Conservation (phyloP, 768 basidiomycete species). For the Psilocybe tampanensis region DNA sequence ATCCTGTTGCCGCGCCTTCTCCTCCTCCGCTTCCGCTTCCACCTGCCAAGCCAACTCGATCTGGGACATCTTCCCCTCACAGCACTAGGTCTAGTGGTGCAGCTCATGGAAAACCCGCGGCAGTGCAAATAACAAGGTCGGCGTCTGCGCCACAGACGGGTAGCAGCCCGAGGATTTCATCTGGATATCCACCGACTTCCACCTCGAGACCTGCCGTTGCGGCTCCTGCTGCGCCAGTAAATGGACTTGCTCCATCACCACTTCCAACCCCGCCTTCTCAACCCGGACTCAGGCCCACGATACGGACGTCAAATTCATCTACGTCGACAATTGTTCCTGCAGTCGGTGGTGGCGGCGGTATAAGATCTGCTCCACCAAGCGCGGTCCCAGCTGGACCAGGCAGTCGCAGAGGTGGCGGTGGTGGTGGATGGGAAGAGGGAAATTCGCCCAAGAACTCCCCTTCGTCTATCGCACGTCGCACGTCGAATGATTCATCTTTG, state of each 20-base stretch:
- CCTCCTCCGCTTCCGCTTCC: neutral
- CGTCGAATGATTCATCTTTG: constrained; percentile 53
- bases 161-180: constrained; percentile 8
- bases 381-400: constrained; percentile 3
- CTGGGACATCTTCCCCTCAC: neutral
- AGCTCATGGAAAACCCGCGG: constrained; percentile 11
- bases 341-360: neutral
- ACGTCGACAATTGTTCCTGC: constrained; percentile 13
- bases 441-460: constrained; percentile 21
- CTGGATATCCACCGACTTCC: constrained; percentile 12
- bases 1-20: neutral
- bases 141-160: constrained; percentile 1
- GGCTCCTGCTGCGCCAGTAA: neutral
- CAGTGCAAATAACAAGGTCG: neutral
- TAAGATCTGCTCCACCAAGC: constrained; percentile 2
- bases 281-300: constrained; percentile 9
- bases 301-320: constrained; percentile 15
- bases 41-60: neutral
- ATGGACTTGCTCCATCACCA: too few species aligned
- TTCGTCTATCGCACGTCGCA: constrained; percentile 35
- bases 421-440: neutral
- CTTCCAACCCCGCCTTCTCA: neutral
- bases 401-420: neutral
- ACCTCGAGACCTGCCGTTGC: neutral
- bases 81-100: neutral